Percentiles rank a stretch among this genome's conserved stretches.
Conservation (phyloP, 2,329 filamentous ascomycete species). For the Bisporella sp. region DNA sequence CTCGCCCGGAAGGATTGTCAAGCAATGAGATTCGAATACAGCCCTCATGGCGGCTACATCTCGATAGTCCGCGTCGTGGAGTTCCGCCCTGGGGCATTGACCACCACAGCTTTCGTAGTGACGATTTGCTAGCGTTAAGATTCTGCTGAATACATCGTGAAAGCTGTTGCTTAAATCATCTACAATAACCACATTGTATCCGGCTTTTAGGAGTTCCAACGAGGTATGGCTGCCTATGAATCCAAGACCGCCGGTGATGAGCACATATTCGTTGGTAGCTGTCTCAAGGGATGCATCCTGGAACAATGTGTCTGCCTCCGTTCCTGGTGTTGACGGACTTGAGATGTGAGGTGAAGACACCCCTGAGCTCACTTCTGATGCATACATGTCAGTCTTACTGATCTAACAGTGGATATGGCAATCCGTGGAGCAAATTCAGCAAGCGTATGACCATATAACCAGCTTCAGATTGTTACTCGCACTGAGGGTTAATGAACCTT, state of each 20-base stretch:
- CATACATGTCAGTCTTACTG: no score
- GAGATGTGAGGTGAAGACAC: neutral
- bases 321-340: neutral
- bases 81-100: slow-evolving; percentile 14
- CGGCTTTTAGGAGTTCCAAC: slow-evolving; percentile 40
- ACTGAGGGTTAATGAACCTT: no score
- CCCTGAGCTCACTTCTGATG: no score
- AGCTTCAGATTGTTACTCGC: no score
- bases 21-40: no score
- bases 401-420: no score
- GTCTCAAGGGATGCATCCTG: slow-evolving; percentile 12
- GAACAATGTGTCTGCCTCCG: neutral
- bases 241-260: slow-evolving; percentile 40
- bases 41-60: slow-evolving; percentile 7
- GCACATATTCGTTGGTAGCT: neutral
- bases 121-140: no score
- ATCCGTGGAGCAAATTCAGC: no score
- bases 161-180: slow-evolving; percentile 29
- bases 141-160: no score
- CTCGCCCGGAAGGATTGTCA: no score
- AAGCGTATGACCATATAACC: no score
- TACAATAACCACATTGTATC: slow-evolving; percentile 37
- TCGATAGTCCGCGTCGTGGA: slow-evolving; percentile 24
- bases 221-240: slow-evolving; percentile 44
- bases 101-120: no score